phyloP scores from a whole-genome alignment of 371 early-diverging fungal genomes.

The Mortierella polycephala region DNA sequence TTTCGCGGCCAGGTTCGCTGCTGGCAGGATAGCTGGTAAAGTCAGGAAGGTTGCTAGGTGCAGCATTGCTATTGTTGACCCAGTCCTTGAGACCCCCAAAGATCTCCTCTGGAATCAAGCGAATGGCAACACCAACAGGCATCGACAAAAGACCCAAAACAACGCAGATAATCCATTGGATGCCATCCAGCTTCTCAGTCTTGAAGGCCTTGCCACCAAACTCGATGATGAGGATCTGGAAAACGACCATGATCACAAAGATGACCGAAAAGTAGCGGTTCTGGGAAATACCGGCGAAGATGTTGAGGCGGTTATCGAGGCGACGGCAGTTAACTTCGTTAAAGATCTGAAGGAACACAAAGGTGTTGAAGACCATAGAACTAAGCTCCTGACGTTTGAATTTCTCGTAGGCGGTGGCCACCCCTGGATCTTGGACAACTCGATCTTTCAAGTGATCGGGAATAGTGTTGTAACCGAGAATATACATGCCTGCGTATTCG shows the following conservation, averaged over 20 bases:
- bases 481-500: slow-evolving; percentile 60
- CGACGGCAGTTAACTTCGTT: slow-evolving; percentile 81
- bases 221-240: slow-evolving; percentile 71
- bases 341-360: slow-evolving; percentile 83
- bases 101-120: slow-evolving; percentile 67
- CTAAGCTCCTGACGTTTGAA: slow-evolving; percentile 55
- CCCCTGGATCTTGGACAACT: background rate
- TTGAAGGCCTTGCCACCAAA: slow-evolving; percentile 73
- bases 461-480: slow-evolving; percentile 50
- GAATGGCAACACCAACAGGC: slow-evolving; percentile 76
- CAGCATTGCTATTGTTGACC: slow-evolving; percentile 22
- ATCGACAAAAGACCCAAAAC: slow-evolving; percentile 73
- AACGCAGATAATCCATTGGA: slow-evolving; percentile 77
- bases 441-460: slow-evolving; percentile 5
- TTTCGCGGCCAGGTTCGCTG: slow-evolving; percentile 20
- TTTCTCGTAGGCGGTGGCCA: slow-evolving; percentile 4
- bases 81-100: slow-evolving; percentile 40
- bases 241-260: slow-evolving; percentile 62
- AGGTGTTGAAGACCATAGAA: slow-evolving; percentile 80
- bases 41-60: slow-evolving; percentile 23
- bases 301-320: slow-evolving; percentile 71
- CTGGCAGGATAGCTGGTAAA: slow-evolving; percentile 32
- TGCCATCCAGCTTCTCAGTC: slow-evolving; percentile 58
- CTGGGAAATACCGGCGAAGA: slow-evolving; percentile 63
- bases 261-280: slow-evolving; percentile 73